Conservation (phyloP, 1,284 basidiomycete species). For the Moniliophthora roreri region DNA sequence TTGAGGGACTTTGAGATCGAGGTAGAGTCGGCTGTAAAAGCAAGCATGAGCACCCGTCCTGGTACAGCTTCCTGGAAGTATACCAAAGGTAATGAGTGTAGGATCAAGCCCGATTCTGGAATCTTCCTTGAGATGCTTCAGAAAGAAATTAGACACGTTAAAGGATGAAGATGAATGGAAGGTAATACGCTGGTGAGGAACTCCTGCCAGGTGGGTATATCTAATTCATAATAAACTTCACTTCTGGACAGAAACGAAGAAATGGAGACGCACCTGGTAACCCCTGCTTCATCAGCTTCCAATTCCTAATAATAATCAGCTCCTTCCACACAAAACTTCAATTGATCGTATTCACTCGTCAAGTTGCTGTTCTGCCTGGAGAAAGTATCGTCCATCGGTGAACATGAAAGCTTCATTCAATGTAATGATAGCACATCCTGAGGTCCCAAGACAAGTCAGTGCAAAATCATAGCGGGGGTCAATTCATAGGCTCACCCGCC, state of each 20-base stretch:
- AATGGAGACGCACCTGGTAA: constrained; percentile 52
- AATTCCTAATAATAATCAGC: constrained; percentile 56
- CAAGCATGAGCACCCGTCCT: constrained; percentile 1
- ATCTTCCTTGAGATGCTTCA: constrained; percentile 59
- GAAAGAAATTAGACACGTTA: constrained; percentile 7
- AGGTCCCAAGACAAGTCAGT: constrained; percentile 5
- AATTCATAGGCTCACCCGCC: constrained; percentile 56
- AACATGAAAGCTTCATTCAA: constrained; percentile 74
- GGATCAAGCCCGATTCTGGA: constrained; percentile 83
- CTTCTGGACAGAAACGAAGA: constrained; percentile 3
- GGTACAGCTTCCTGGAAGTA: constrained; percentile 13
- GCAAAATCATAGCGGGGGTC: neutral
- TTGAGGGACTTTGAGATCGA: constrained; percentile 53
- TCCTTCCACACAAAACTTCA: too few species aligned
- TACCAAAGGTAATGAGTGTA: constrained; percentile 68
- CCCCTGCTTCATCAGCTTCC: constrained; percentile 93
- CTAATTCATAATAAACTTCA: constrained; percentile 30
- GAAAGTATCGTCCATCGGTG: constrained; percentile 93
- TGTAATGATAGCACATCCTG: constrained; percentile 83
- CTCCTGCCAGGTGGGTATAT: constrained; percentile 90
- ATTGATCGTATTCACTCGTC: constrained; percentile 56
- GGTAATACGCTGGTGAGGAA: constrained; percentile 71
- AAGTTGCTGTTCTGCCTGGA: constrained; percentile 90
- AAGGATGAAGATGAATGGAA: neutral
- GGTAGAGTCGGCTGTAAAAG: constrained; percentile 55